phyloP scores from a whole-genome alignment of 768 basidiomycete species.

The Agaricus blazei region DNA sequence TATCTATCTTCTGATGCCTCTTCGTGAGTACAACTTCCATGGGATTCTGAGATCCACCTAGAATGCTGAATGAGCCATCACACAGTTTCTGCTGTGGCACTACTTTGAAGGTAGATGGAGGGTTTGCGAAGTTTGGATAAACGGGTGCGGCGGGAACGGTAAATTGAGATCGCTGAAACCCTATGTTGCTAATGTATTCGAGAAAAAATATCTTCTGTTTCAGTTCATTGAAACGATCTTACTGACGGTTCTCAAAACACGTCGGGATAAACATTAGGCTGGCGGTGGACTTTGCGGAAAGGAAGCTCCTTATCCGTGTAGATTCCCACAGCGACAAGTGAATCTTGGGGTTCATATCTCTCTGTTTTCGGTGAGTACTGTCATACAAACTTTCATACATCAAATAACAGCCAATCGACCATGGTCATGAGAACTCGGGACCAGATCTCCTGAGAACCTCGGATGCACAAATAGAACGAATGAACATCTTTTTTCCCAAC shows the following conservation, averaged over 20 bases:
- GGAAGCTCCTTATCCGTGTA: neutral
- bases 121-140: constrained; percentile 15
- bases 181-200: too few relatives aligned
- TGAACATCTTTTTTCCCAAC: too few relatives aligned
- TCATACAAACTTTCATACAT: neutral
- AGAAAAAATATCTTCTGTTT: too few relatives aligned
- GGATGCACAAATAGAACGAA: too few relatives aligned
- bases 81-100: constrained; percentile 12
- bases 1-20: constrained; percentile 13
- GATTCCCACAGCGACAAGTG: neutral
- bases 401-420: neutral
- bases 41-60: neutral
- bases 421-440: neutral
- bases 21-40: neutral
- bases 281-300: neutral
- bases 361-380: neutral
- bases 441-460: too few relatives aligned
- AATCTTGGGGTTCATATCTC: constrained; percentile 2
- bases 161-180: too few relatives aligned
- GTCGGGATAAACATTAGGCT: neutral
- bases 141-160: neutral
- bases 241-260: too few relatives aligned
- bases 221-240: too few relatives aligned
- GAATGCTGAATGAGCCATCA: neutral
- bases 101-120: constrained; percentile 15